These are phyloP conservation scores for Hibiscus trionum DNA, from an alignment of 345 rosid genomes.

Conservation along the genomic window DNA sequence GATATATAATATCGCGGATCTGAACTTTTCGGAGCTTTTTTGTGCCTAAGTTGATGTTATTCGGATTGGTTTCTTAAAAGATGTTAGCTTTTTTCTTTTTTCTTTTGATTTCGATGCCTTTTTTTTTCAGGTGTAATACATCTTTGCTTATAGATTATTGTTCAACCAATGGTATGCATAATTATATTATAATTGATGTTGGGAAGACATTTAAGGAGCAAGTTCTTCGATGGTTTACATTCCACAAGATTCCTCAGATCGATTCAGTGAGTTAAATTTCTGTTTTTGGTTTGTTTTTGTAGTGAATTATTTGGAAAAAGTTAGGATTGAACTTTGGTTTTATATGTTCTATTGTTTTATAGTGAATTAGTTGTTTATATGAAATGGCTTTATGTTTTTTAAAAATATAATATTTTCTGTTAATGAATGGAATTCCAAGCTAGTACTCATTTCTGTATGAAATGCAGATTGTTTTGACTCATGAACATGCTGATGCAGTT, in stretches of 20 bases:
- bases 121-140: constrained; percentile 69
- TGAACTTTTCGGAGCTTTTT: neutral
- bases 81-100: neutral
- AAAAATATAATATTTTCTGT: neutral
- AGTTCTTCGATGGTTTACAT: constrained; percentile 91
- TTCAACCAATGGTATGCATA: constrained; percentile 43
- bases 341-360: neutral
- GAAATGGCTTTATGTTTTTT: neutral
- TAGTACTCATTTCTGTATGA: constrained; percentile 21
- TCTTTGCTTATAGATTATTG: constrained; percentile 80
- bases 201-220: constrained; percentile 96
- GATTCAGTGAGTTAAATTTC: constrained; percentile 66
- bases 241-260: constrained; percentile 71
- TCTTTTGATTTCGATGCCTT: neutral
- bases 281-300: neutral
- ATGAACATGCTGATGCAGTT: constrained; percentile 99
- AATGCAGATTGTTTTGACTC: constrained; percentile 93
- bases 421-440: neutral
- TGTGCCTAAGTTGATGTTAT: neutral
- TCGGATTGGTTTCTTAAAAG: neutral
- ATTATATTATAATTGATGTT: constrained; percentile 81
- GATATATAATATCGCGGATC: neutral
- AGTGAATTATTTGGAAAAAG: neutral
- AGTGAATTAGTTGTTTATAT: neutral
- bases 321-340: neutral